Conservation (phyloP, 2,329 filamentous ascomycete genomes). For the Gremmenia infestans region DNA sequence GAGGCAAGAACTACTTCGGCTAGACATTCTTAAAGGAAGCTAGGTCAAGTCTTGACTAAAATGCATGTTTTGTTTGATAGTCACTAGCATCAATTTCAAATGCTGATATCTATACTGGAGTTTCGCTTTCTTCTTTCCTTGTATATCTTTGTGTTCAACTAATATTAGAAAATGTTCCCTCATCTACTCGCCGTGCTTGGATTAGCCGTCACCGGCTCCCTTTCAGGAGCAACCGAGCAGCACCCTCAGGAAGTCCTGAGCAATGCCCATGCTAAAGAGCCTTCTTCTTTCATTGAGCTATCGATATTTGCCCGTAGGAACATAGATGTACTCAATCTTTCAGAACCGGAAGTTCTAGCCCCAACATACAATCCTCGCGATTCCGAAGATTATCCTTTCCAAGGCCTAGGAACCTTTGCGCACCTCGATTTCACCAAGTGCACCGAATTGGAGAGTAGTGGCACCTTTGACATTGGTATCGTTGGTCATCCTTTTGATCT, state of each 20-base stretch:
- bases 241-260: neutral
- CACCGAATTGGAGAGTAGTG: slow-evolving; percentile 18
- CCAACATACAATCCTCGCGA: slow-evolving; percentile 16
- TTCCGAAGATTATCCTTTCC: slow-evolving; percentile 9
- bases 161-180: neutral
- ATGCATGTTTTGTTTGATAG: no score
- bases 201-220: neutral
- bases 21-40: neutral
- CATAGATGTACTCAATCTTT: neutral
- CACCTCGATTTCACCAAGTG: slow-evolving; percentile 27
- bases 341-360: slow-evolving; percentile 13
- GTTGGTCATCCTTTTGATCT: slow-evolving; percentile 30
- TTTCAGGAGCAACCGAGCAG: neutral
- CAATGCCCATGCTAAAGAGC: neutral
- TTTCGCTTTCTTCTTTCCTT: neutral
- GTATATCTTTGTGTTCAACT: neutral
- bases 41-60: neutral
- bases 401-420: slow-evolving; percentile 23
- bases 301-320: slow-evolving; percentile 13
- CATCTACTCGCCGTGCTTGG: neutral
- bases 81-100: neutral
- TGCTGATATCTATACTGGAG: neutral
- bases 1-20: neutral
- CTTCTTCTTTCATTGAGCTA: slow-evolving; percentile 10
- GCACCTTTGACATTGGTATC: slow-evolving; percentile 29